phyloP scores from a whole-genome alignment of 148 eudicot species.

The Suaeda aralocaspica region DNA sequence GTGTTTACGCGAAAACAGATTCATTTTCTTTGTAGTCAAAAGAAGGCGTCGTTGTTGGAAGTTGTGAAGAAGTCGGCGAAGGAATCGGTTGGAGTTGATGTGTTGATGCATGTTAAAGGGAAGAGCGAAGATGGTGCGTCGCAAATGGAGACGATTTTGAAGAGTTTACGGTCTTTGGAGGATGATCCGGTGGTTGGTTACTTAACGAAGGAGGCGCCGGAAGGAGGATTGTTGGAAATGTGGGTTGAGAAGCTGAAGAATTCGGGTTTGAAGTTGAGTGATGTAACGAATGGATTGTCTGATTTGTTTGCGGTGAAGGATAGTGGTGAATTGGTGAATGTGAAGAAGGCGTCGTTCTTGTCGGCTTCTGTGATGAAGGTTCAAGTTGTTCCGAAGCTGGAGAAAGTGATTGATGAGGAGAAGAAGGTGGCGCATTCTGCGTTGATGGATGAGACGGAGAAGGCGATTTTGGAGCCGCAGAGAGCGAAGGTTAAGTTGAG shows the following conservation, averaged over 20 bases:
- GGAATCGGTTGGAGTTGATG: slow-evolving; percentile 60
- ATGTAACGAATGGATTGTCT: slow-evolving; percentile 60
- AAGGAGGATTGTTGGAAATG: slow-evolving; percentile 58
- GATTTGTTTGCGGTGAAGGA: slow-evolving; percentile 83
- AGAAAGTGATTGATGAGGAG: slow-evolving; percentile 84
- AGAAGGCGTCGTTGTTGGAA: slow-evolving; percentile 63
- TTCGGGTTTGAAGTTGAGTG: slow-evolving; percentile 41
- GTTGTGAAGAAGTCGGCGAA: slow-evolving; percentile 54
- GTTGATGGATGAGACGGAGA: slow-evolving; percentile 86
- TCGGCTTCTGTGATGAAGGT: slow-evolving; percentile 76
- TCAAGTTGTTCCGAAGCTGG: slow-evolving; percentile 78
- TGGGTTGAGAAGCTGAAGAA: slow-evolving; percentile 65
- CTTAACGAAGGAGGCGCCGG: slow-evolving; percentile 69
- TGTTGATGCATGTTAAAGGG: slow-evolving; percentile 65
- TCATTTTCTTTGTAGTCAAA: slow-evolving; percentile 80
- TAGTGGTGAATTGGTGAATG: slow-evolving; percentile 43
- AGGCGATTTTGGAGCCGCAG: slow-evolving; percentile 56
- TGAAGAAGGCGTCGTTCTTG: slow-evolving; percentile 81
- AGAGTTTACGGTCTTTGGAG: slow-evolving; percentile 32
- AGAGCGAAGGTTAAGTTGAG: slow-evolving; percentile 66
- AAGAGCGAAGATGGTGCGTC: slow-evolving; percentile 55
- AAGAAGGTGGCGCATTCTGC: slow-evolving; percentile 73
- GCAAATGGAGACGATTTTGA: slow-evolving; percentile 61
- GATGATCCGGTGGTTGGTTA: slow-evolving; percentile 51
- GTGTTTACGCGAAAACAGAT: slow-evolving; percentile 65